Percentiles rank a stretch among this genome's conserved stretches.
These are phyloP conservation scores for Aspergillus nomiae DNA, from an alignment of 2,329 filamentous ascomycete species.

Conservation along the genomic window DNA sequence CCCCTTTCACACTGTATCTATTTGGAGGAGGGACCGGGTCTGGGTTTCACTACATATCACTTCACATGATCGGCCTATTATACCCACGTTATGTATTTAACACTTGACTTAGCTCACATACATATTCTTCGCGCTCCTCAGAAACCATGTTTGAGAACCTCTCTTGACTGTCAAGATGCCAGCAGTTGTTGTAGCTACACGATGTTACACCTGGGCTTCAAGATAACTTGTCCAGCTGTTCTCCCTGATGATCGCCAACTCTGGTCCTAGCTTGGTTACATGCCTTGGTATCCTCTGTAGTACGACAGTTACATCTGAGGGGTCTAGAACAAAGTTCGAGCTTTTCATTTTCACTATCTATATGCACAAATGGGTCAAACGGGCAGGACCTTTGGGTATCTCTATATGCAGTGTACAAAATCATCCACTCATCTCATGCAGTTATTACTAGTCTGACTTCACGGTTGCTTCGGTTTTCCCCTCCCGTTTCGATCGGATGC, in stretches of 20 bases:
- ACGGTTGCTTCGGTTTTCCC: not conserved
- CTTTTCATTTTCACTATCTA: not conserved
- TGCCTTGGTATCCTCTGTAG: not conserved
- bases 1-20: not conserved
- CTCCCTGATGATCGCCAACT: not conserved
- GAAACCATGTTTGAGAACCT: not conserved
- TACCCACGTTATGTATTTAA: not conserved
- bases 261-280: not conserved
- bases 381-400: not conserved
- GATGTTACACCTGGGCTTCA: not conserved
- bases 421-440: not conserved
- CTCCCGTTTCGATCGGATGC: conserved; percentile 27
- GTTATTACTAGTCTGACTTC: not conserved
- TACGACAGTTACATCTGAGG: not conserved
- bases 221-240: not conserved
- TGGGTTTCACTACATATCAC: not conserved
- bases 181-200: not conserved
- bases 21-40: not conserved
- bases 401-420: not conserved
- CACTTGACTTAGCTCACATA: not conserved
- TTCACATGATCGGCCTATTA: too few species aligned
- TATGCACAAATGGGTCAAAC: not conserved
- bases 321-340: not conserved
- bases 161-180: not conserved
- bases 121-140: not conserved